A percentile compares a stretch with the other conserved stretches of the same genome.
Evolutionary conservation across 352 stramenopile genomes (phyloP).

Genomic region (Phytophthora podocarpi): DNA sequence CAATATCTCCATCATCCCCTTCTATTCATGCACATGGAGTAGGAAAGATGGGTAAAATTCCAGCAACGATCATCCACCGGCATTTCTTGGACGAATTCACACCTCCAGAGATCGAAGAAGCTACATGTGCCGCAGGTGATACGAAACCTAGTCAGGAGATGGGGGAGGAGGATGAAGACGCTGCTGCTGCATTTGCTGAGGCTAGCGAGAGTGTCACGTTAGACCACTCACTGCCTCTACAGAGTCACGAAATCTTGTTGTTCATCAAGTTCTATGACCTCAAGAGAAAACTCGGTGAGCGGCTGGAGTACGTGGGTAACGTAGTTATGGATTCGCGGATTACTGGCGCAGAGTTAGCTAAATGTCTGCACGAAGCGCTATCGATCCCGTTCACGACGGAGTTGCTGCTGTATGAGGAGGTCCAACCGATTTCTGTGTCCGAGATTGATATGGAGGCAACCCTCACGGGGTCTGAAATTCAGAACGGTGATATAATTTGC

Average conservation of each 20-base stretch:
- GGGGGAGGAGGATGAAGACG: conserved; percentile 24
- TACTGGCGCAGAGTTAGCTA: conserved; percentile 57
- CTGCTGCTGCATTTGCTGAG: conserved; percentile 8
- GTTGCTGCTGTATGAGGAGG: conserved; percentile 78
- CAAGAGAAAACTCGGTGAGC: conserved; percentile 57
- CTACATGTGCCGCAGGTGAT: conserved; percentile 23
- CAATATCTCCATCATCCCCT: conserved; percentile 22
- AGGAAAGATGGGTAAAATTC: neutral
- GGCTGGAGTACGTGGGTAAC: conserved; percentile 83
- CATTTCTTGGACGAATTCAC: conserved; percentile 73
- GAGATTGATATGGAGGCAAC: conserved; percentile 58
- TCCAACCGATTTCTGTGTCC: conserved; percentile 67
- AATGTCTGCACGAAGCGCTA: conserved; percentile 59
- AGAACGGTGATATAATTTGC: conserved; percentile 86
- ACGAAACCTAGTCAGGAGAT: conserved; percentile 23
- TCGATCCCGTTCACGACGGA: conserved; percentile 52
- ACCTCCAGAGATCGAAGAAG: conserved; percentile 32
- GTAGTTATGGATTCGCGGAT: conserved; percentile 68
- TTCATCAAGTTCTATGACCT: conserved; percentile 89
- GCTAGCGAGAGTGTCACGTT: conserved; percentile 6
- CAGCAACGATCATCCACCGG: conserved; percentile 39
- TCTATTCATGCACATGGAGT: conserved; percentile 12
- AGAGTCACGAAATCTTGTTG: conserved; percentile 67
- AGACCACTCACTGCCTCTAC: conserved; percentile 24
- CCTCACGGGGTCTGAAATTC: conserved; percentile 65